Evolutionary conservation across 2,329 filamentous ascomycete genomes (phyloP).

Genomic region (Aspergillus terreus): DNA sequence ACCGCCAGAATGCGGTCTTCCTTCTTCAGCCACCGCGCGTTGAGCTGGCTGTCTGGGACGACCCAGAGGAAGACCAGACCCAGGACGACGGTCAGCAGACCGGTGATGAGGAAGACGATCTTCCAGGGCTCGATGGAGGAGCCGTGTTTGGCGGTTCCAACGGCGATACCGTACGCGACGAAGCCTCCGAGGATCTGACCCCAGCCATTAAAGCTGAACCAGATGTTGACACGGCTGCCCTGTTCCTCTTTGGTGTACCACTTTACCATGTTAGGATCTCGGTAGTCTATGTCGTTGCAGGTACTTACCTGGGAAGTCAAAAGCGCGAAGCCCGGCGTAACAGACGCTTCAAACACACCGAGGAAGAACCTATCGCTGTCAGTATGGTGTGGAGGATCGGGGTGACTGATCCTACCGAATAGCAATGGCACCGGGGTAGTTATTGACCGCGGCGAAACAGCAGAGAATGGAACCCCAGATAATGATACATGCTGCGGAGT

Average conservation of each 20-base stretch:
- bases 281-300: not conserved
- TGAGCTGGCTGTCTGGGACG: slow-evolving; percentile 59
- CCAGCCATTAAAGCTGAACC: slow-evolving; percentile 66
- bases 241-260: slow-evolving; percentile 72
- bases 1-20: slow-evolving; percentile 65
- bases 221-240: slow-evolving; percentile 59
- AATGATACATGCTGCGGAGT: slow-evolving; percentile 61
- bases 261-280: slow-evolving; percentile 26
- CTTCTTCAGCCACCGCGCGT: slow-evolving; percentile 60
- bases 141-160: slow-evolving; percentile 52
- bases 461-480: slow-evolving; percentile 60
- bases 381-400: not conserved
- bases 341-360: slow-evolving; percentile 64
- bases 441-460: slow-evolving; percentile 60
- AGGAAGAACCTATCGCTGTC: slow-evolving; percentile 51
- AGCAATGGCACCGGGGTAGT: slow-evolving; percentile 59
- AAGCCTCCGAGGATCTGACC: slow-evolving; percentile 62
- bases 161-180: slow-evolving; percentile 61
- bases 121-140: slow-evolving; percentile 63
- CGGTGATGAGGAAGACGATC: slow-evolving; percentile 55
- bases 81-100: slow-evolving; percentile 49
- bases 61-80: slow-evolving; percentile 49
- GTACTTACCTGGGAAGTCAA: slow-evolving; percentile 54
- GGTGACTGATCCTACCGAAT: slow-evolving; percentile 43
- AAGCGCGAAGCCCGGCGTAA: slow-evolving; percentile 66